Conservation (phyloP, 2,329 filamentous ascomycete genomes). For the Orbilia quercus region DNA sequence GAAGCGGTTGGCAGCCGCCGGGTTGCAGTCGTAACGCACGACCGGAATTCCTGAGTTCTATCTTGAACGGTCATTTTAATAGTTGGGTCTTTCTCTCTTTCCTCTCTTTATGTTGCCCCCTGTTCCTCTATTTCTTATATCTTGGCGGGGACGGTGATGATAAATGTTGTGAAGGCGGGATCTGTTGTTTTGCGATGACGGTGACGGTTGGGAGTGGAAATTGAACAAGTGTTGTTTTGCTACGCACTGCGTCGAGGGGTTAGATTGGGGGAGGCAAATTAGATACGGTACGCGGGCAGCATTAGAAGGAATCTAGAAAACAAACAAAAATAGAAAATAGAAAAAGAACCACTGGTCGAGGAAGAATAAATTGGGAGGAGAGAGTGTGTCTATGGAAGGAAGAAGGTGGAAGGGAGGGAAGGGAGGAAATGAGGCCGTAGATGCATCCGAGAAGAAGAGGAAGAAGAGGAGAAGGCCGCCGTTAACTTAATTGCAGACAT, state of each 20-base stretch:
- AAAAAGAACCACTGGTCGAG: neutral
- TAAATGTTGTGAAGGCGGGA: too few relatives aligned
- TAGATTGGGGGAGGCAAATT: neutral
- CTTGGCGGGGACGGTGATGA: too few relatives aligned
- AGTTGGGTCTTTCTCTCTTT: slow-evolving; percentile 62
- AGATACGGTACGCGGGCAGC: neutral
- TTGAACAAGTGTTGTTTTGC: slow-evolving; percentile 42
- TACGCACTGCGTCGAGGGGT: slow-evolving; percentile 6
- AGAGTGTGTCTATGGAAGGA: neutral
- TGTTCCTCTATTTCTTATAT: too few relatives aligned
- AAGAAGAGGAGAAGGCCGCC: neutral
- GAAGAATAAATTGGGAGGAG: neutral
- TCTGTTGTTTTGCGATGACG: slow-evolving; percentile 3
- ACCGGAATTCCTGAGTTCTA: slow-evolving; percentile 92
- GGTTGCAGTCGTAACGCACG: slow-evolving; percentile 72
- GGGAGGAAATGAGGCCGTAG: neutral
- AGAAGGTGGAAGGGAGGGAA: neutral
- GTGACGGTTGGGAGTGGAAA: slow-evolving; percentile 13
- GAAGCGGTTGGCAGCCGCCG: slow-evolving; percentile 80
- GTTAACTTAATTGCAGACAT: neutral
- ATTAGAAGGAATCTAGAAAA: slow-evolving; percentile 14
- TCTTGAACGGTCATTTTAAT: slow-evolving; percentile 84
- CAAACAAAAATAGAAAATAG: too few relatives aligned
- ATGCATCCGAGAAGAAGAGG: neutral
- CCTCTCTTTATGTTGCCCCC: too few relatives aligned